phyloP scores from a whole-genome alignment of 768 basidiomycete species.

The Ramaria sp. region DNA sequence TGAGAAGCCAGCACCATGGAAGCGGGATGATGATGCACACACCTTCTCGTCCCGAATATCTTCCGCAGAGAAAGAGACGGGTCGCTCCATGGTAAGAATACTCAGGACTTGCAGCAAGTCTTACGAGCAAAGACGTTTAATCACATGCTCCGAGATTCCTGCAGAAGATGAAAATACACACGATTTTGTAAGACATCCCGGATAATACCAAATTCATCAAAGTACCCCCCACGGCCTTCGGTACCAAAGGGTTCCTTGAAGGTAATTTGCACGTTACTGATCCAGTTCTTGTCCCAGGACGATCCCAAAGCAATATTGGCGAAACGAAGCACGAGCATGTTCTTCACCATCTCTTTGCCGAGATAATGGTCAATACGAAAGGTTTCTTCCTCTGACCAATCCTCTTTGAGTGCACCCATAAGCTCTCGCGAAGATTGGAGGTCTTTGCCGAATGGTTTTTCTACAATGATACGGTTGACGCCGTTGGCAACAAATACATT shows the following conservation, averaged over 20 bases:
- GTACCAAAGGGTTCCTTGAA: constrained; percentile 99
- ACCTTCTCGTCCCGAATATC: constrained; percentile 99
- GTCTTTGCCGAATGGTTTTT: constrained; percentile 98
- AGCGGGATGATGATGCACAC: constrained; percentile 4
- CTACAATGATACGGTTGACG: constrained; percentile 87
- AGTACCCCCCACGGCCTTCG: constrained; percentile 99
- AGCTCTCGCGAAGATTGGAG: constrained; percentile 74
- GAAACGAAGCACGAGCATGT: constrained; percentile 89
- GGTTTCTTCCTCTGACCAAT: constrained; percentile 95
- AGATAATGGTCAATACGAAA: constrained; percentile 99
- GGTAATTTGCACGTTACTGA: constrained; percentile 96
- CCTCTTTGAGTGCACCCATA: constrained; percentile 64
- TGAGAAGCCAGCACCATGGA: background rate
- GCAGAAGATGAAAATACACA: constrained; percentile 32
- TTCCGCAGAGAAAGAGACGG: constrained; percentile 93
- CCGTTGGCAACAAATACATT: constrained; percentile 68
- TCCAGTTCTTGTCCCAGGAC: constrained; percentile 91
- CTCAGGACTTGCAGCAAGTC: constrained; percentile 93
- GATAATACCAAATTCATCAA: constrained; percentile 99
- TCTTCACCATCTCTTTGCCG: constrained; percentile 99
- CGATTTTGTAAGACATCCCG: constrained; percentile 97
- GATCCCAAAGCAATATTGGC: constrained; percentile 86
- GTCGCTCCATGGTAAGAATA: constrained; percentile 94
- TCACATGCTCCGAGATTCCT: background rate
- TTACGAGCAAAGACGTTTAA: constrained; percentile 21